Evolutionary conservation across 2,329 filamentous ascomycete genomes (phyloP).

Genomic region (Dactylella cylindrospora): DNA sequence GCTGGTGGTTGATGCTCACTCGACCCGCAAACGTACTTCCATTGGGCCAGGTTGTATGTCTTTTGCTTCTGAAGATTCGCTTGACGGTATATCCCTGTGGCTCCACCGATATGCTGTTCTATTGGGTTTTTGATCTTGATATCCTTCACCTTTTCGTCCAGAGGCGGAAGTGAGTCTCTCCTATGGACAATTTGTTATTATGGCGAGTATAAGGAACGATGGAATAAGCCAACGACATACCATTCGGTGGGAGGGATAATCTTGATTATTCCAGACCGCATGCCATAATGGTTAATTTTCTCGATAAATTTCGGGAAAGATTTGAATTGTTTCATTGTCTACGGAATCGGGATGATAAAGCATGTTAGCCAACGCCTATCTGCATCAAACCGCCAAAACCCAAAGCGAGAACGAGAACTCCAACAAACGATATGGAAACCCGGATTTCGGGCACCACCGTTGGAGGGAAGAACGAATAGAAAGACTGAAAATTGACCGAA

Average conservation of each 20-base stretch:
- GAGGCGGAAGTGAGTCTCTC: constrained; percentile 69
- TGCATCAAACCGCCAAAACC: not conserved
- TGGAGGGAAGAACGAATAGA: too few relatives aligned
- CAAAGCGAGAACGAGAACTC: not conserved
- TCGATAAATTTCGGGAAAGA: constrained; percentile 91
- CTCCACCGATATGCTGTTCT: constrained; percentile 96
- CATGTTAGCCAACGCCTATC: not conserved
- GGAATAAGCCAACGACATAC: constrained; percentile 59
- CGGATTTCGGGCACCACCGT: too few relatives aligned
- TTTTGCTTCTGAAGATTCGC: constrained; percentile 95
- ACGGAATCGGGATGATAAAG: constrained; percentile 8
- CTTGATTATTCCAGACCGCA: constrained; percentile 97
- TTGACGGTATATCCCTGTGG: constrained; percentile 91
- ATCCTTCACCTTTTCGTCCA: constrained; percentile 84
- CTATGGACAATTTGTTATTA: constrained; percentile 52
- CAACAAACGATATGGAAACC: not conserved
- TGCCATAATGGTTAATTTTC: constrained; percentile 89
- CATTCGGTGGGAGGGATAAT: constrained; percentile 92
- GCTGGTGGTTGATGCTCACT: constrained; percentile 95
- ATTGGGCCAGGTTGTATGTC: constrained; percentile 94
- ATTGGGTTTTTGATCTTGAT: constrained; percentile 96
- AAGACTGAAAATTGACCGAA: not conserved
- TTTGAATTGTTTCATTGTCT: constrained; percentile 88
- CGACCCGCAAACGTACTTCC: constrained; percentile 89
- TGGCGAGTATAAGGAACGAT: constrained; percentile 1